These are phyloP conservation scores for Verticillium albo-atrum DNA, from an alignment of 2,329 filamentous ascomycete species.

Conservation along the genomic window DNA sequence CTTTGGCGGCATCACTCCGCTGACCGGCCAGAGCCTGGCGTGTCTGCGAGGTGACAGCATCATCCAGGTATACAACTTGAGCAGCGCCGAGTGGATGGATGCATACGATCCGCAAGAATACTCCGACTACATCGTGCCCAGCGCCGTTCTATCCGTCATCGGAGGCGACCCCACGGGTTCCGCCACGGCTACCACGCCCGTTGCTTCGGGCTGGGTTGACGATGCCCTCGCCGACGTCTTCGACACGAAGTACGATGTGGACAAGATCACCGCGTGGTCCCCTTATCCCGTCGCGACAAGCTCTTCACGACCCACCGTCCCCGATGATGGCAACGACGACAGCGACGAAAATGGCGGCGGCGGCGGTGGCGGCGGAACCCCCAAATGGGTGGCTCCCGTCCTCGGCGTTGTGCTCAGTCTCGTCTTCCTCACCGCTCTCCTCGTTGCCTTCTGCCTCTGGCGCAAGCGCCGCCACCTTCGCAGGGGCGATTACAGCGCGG, in stretches of 20 bases:
- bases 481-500: constrained; percentile 29
- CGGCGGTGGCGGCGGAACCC: constrained; percentile 34
- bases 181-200: constrained; percentile 64
- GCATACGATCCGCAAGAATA: constrained; percentile 63
- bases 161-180: constrained; percentile 63
- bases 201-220: constrained; percentile 49
- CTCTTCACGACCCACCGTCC: constrained; percentile 17
- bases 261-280: constrained; percentile 55
- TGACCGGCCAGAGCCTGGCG: constrained; percentile 14
- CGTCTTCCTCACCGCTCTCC: constrained; percentile 46
- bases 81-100: constrained; percentile 62
- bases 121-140: constrained; percentile 65
- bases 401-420: constrained; percentile 58
- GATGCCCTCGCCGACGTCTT: constrained; percentile 49
- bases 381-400: constrained; percentile 56
- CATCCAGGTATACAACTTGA: constrained; percentile 69
- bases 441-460: constrained; percentile 49
- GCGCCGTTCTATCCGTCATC: constrained; percentile 58
- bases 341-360: constrained; percentile 9
- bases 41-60: constrained; percentile 48
- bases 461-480: constrained; percentile 41
- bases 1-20: constrained; percentile 59
- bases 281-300: constrained; percentile 44
- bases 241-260: constrained; percentile 45
- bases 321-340: constrained; percentile 4